Conservation (phyloP, 495 filamentous ascomycete species). For the Neurospora sublineolata region DNA sequence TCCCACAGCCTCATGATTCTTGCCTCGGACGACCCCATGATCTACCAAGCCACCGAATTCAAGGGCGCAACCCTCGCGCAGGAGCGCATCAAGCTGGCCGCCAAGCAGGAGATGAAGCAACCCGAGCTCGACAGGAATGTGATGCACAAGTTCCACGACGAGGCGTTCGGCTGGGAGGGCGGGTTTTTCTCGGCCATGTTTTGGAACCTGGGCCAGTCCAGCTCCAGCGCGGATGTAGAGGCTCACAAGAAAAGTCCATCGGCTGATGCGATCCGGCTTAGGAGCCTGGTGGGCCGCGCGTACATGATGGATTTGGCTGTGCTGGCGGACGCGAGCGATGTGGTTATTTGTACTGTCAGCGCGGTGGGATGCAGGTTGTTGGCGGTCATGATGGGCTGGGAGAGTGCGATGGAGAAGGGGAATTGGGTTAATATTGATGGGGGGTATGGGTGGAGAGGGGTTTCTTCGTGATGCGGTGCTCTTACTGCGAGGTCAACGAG, state of each 20-base stretch:
- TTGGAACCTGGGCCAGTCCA: conserved; percentile 46
- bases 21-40: conserved; percentile 60
- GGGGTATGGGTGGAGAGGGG: conserved; percentile 44
- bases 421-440: conserved; percentile 69
- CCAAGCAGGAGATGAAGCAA: conserved; percentile 36
- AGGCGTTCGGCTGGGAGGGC: conserved; percentile 62
- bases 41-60: conserved; percentile 49
- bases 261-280: conserved; percentile 41
- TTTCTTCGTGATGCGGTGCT: conserved; percentile 7
- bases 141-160: conserved; percentile 50
- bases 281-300: conserved; percentile 54
- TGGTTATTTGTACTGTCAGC: conserved; percentile 55
- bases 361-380: conserved; percentile 54
- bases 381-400: conserved; percentile 74
- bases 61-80: conserved; percentile 42
- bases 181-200: conserved; percentile 63
- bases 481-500: neutral
- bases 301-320: conserved; percentile 64
- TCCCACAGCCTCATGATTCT: conserved; percentile 40
- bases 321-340: conserved; percentile 47
- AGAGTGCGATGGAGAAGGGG: conserved; percentile 41
- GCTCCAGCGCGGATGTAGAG: conserved; percentile 13
- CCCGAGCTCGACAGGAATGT: conserved; percentile 21
- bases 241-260: conserved; percentile 21
- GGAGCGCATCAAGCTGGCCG: conserved; percentile 52